Base-by-base conservation (phyloP, 2,329 filamentous ascomycete species). In the Xylariales sp. region DNA sequence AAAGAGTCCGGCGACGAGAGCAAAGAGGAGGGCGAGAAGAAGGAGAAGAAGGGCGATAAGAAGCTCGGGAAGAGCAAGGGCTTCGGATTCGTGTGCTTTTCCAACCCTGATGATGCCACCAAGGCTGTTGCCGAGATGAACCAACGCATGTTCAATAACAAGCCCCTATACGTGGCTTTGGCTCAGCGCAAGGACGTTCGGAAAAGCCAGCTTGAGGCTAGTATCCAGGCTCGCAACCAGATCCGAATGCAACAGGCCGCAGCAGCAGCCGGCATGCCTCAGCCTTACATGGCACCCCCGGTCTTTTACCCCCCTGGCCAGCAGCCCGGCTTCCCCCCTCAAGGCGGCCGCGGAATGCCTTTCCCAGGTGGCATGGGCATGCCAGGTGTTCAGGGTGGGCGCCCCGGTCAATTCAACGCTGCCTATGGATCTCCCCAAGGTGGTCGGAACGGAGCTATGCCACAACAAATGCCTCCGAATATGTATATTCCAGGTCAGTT, bases 81-180 rank as follows among this genome's bases (percentile, higher is more conserved):
- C 81, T 99, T 99, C 81, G 96, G 96, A 77, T 99, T 99, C 82
- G 96, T 99, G 79, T 99, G 96, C 92, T 99, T 99, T 87, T 96
- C 93, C 89, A 98, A 97, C 87, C 94, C 96, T 69, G 96, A 99
- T 78, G 96, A 99, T 82, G 96, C 96, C 73, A 97, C 95, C 84
- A 98, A 98, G 90, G 96, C 96, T 73, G 95, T 99, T 72, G 94
- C 94, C 69, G 96, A 99, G 83, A 97, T 98, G 93, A 99, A 99
- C 87, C 95, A 98, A 87, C 94, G 96, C 83, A 99, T 99, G 96
- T 87, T 98, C 75, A 92, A 94, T 81, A 89, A 89, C 85, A 99
- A 99, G 90, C 96, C 96, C 65, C 88, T 99, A 69, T 99, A 99
- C 80, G 96, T 99, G 77, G 96, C 96, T 76, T 89, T 99, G 73